Conservation (phyloP, 208 protist species). For the Wallacemonas rigidus region DNA sequence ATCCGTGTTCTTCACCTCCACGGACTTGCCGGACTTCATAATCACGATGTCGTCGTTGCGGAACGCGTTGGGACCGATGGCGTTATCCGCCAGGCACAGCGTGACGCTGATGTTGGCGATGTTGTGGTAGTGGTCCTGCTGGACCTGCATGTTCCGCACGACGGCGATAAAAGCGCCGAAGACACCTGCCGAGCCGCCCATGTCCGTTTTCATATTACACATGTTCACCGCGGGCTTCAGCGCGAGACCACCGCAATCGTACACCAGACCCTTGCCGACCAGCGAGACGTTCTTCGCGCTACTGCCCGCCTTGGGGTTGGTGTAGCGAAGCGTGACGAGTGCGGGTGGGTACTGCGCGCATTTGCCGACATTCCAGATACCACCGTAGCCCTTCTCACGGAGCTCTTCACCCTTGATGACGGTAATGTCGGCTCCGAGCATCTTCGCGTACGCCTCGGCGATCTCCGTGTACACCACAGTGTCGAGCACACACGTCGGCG, state of each 20-base stretch:
- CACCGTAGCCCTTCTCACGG: slow-evolving; percentile 62
- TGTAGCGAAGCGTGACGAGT: slow-evolving; percentile 73
- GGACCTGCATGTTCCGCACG: slow-evolving; percentile 46
- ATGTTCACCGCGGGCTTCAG: slow-evolving; percentile 79
- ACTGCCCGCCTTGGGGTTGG: slow-evolving; percentile 38
- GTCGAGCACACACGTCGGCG: slow-evolving; percentile 73
- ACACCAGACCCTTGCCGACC: slow-evolving; percentile 89
- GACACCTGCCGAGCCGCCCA: slow-evolving; percentile 83
- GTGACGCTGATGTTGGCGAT: slow-evolving; percentile 64
- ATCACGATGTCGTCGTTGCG: slow-evolving; percentile 86
- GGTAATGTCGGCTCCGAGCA: slow-evolving; percentile 45
- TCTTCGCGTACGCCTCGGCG: slow-evolving; percentile 45
- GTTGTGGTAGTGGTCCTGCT: slow-evolving; percentile 31
- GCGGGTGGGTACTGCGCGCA: slow-evolving; percentile 60
- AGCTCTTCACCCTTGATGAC: slow-evolving; percentile 77
- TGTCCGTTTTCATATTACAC: slow-evolving; percentile 90
- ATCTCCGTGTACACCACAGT: slow-evolving; percentile 78
- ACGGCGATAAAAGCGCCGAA: slow-evolving; percentile 79
- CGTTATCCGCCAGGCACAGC: slow-evolving; percentile 88
- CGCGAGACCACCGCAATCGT: slow-evolving; percentile 87
- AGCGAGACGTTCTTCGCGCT: slow-evolving; percentile 59
- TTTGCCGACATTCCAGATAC: slow-evolving; percentile 81
- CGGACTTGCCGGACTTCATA: slow-evolving; percentile 86
- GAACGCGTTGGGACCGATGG: slow-evolving; percentile 66
- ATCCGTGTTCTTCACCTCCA: slow-evolving; percentile 92